Evolutionary conservation across 1,284 basidiomycete species (phyloP).

Genomic region (Athelia psychrophila): DNA sequence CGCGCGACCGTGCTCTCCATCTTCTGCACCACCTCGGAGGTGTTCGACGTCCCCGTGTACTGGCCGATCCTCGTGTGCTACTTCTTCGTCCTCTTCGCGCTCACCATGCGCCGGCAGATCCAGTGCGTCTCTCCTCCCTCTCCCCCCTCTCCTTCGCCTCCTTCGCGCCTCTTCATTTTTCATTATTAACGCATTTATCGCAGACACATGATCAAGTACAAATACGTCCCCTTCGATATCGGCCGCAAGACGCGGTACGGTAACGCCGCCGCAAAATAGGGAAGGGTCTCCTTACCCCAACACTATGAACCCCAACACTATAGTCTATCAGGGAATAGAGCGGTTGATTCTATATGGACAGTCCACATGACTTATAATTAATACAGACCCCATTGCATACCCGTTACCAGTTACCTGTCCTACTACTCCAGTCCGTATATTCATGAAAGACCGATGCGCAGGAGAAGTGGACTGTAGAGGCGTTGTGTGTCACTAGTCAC

Average conservation of each 20-base stretch:
- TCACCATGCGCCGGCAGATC: slow-evolving; percentile 93
- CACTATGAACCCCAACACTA: no score
- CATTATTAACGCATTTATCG: slow-evolving; percentile 3
- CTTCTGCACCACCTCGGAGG: slow-evolving; percentile 74
- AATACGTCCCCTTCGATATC: slow-evolving; percentile 90
- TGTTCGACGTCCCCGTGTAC: slow-evolving; percentile 95
- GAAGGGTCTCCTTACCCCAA: no score
- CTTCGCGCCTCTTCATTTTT: background rate
- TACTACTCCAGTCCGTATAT: no score
- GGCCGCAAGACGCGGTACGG: slow-evolving; percentile 85
- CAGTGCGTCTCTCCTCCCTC: slow-evolving; percentile 58
- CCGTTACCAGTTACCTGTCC: no score
- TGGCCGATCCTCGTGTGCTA: slow-evolving; percentile 97
- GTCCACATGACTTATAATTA: no score
- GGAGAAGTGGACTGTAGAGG: no score
- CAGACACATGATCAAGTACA: slow-evolving; percentile 99
- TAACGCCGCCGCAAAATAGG: no score
- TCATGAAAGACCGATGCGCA: no score
- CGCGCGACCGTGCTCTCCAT: slow-evolving; percentile 84
- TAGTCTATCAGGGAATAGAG: no score
- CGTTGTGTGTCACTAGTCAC: no score
- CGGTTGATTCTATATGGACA: no score
- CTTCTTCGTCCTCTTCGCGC: slow-evolving; percentile 83
- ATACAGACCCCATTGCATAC: no score
- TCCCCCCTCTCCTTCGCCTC: slow-evolving; percentile 2